These are phyloP conservation scores for Paulownia fortunei DNA, from an alignment of 257 asterid species.

Conservation along the genomic window DNA sequence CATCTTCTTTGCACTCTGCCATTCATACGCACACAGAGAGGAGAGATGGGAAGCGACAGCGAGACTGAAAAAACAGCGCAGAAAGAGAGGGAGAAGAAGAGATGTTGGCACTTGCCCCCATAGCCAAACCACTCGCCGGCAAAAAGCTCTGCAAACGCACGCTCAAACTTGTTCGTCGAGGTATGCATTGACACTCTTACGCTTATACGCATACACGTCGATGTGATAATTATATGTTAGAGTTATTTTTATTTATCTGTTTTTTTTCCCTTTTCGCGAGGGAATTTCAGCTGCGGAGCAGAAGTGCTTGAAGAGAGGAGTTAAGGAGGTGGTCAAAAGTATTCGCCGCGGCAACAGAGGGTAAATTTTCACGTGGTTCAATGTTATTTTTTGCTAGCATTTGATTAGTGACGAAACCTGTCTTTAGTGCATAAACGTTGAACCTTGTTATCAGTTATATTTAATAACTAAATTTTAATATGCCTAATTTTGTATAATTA, in stretches of 20 bases:
- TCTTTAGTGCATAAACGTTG: not conserved
- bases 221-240: not conserved
- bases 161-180: conserved; percentile 71
- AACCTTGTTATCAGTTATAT: not conserved
- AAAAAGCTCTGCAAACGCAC: conserved; percentile 71
- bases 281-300: conserved; percentile 65
- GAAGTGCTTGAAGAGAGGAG: conserved; percentile 83
- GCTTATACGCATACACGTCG: not conserved
- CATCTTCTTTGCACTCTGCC: not conserved
- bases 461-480: not conserved
- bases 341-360: conserved; percentile 77
- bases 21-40: not conserved
- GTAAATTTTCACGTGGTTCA: conserved; percentile 28
- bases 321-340: conserved; percentile 79
- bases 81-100: conserved; percentile 73
- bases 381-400: not conserved
- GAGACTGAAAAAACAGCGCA: conserved; percentile 63
- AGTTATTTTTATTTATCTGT: not conserved
- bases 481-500: not conserved
- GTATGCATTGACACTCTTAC: conserved; percentile 26
- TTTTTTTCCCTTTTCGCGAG: not conserved
- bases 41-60: conserved; percentile 71
- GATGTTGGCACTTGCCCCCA: conserved; percentile 59
- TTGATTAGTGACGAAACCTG: not conserved
- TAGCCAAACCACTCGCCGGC: conserved; percentile 77